A percentile compares a stretch with the other conserved stretches of the same genome.
Evolutionary conservation across 73 alveolate genomes (phyloP).

Genomic region (Paramecium biaurelia): DNA sequence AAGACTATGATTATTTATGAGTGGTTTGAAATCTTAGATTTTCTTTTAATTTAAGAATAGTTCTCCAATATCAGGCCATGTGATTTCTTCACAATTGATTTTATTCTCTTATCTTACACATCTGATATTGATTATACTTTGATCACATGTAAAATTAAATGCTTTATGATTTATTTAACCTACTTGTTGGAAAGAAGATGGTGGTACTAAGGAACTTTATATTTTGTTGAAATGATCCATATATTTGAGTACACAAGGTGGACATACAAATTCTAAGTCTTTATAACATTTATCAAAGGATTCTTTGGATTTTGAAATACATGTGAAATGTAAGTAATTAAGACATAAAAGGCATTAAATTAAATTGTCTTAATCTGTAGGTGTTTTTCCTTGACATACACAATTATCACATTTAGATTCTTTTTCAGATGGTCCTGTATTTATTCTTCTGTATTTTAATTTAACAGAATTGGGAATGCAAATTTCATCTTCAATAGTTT

Average conservation of each 20-base stretch:
- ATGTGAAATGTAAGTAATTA: not conserved
- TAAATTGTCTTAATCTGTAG: not conserved
- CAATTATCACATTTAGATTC: not conserved
- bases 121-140: not conserved
- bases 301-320: not conserved
- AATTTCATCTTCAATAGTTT: not conserved
- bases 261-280: slow-evolving; percentile 8
- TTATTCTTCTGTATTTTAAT: not conserved
- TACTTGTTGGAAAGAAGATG: not conserved
- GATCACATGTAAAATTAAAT: not conserved
- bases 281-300: not conserved
- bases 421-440: not conserved
- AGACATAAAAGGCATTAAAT: not conserved
- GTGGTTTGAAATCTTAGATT: not conserved
- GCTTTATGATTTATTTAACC: not conserved
- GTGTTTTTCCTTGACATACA: not conserved
- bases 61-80: slow-evolving; percentile 46
- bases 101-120: slow-evolving; percentile 2
- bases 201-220: not conserved
- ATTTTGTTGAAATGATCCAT: slow-evolving; percentile 1
- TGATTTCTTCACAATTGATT: not conserved
- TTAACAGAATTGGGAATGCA: not conserved
- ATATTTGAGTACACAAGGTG: slow-evolving; percentile 4
- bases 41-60: not conserved
- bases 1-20: not conserved